Percentiles rank a stretch among this genome's conserved stretches.
phyloP scores from a whole-genome alignment of 805 yeast species.

The Teunomyces lycoperdinae region DNA sequence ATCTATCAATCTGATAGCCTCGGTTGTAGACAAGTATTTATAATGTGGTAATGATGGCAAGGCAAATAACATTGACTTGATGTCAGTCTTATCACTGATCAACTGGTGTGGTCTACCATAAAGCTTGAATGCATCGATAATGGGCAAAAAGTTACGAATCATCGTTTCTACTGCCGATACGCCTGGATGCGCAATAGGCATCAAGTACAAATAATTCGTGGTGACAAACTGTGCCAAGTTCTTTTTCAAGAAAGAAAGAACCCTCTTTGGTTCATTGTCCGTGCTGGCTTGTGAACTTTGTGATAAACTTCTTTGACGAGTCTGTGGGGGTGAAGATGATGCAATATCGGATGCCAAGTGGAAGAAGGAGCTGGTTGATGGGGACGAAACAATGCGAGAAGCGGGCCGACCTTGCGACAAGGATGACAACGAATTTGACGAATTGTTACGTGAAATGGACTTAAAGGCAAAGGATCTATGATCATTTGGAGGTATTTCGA shows the following conservation, averaged over 20 bases:
- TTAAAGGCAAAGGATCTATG: constrained; percentile 22
- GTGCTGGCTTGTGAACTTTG: background rate
- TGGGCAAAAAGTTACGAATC: constrained; percentile 65
- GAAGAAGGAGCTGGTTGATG: constrained; percentile 31
- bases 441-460: constrained; percentile 14
- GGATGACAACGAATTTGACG: constrained; percentile 18
- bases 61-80: constrained; percentile 66
- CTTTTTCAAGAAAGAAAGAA: constrained; percentile 27
- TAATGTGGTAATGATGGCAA: constrained; percentile 72
- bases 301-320: constrained; percentile 7
- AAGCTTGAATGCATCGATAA: constrained; percentile 65
- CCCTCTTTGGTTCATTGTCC: constrained; percentile 7
- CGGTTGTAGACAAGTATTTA: constrained; percentile 45
- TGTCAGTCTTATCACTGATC: constrained; percentile 68
- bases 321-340: constrained; percentile 13
- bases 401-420: constrained; percentile 8
- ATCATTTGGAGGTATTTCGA: constrained; percentile 1
- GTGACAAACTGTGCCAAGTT: constrained; percentile 25
- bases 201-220: constrained; percentile 53
- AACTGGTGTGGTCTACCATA: constrained; percentile 76
- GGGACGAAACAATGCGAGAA: constrained; percentile 20
- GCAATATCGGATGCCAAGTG: constrained; percentile 17
- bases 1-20: constrained; percentile 20
- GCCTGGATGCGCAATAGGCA: constrained; percentile 72
- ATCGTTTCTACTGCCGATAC: constrained; percentile 71